Evolutionary conservation across 176 grass and related monocot species (phyloP), one percentile per base, ranked within the genome.

Genomic region (Rhipidocladum racemiflorum): DNA sequence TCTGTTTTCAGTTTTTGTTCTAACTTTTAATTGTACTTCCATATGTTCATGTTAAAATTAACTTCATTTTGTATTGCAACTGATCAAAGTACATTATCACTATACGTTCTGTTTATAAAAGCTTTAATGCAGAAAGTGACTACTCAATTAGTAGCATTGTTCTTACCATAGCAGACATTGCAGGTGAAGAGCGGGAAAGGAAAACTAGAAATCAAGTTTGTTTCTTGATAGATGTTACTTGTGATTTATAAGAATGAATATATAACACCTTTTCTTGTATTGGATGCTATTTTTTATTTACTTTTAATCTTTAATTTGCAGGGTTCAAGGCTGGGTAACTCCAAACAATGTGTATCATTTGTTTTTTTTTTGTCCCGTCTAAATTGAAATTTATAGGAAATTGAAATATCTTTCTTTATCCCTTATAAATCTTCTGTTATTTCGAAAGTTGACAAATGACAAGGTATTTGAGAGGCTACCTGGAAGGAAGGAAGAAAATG

Each of bases 41-140:
- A 32, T 65, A 57, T 49, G 13, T 10, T 64, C 15, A 74, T 43
- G 45, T 15, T 62, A 62, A 81, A 16, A 72, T 46, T n/a, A 80
- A 49, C 6, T 68, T 76, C 32, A 29, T 23, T 83, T 63, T 70
- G 32, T 79, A 76, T 78, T 54, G 66, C 87, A 94, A 91, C 54
- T 91, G 94, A 86, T 97, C 94, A 49, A 91, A 97, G 42, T 97
- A 90, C 79, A 92, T 97, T 62, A 97, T 97, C 27, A 94, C 85
- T 39, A 83, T 97, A 72, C 87, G 62, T 34, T 72, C 68, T 80
- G 34, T 67, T 71, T 57, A 69, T 29, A 80, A 86, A 68, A 49
- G 12, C 35, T 48, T 50, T 54, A 51, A 77, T 71, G 66, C 25
- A 83, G 65, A 81, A 61, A 78, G 70, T 62, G 2, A 27, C 20